These are phyloP conservation scores for Salix brachista DNA, from an alignment of 345 rosid species.

Conservation along the genomic window DNA sequence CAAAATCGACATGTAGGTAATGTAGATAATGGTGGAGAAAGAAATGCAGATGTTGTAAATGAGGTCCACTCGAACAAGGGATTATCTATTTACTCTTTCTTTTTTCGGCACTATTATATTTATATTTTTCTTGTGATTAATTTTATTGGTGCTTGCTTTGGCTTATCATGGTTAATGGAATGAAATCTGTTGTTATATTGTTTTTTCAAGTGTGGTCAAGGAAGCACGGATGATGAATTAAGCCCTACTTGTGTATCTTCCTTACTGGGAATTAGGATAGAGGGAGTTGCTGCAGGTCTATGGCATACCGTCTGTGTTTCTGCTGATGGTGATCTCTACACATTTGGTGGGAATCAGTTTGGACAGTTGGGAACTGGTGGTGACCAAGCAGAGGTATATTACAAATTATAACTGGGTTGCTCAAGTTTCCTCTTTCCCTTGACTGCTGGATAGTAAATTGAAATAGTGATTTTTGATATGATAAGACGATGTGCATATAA, in stretches of 20 bases:
- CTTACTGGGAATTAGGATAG: slow-evolving; percentile 71
- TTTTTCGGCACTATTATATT: slow-evolving; percentile 6
- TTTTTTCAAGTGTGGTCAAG: slow-evolving; percentile 87
- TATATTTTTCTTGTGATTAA: slow-evolving; percentile 3
- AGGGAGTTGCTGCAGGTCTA: slow-evolving; percentile 77
- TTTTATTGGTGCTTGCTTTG: slow-evolving; percentile 2
- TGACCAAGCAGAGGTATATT: slow-evolving; percentile 90
- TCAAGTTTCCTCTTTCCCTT: neutral
- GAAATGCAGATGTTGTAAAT: slow-evolving; percentile 51
- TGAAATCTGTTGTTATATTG: slow-evolving; percentile 14
- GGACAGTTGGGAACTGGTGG: slow-evolving; percentile 95
- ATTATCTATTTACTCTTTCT: slow-evolving; percentile 25
- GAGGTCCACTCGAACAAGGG: slow-evolving; percentile 43
- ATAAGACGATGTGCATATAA: neutral
- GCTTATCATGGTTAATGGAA: neutral
- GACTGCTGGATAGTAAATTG: neutral
- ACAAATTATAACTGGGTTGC: neutral
- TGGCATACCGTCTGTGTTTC: slow-evolving; percentile 96
- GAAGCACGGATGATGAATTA: slow-evolving; percentile 88
- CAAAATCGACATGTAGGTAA: slow-evolving; percentile 50
- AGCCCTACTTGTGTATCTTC: slow-evolving; percentile 87
- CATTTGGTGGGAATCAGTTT: slow-evolving; percentile 98
- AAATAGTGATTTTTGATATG: neutral
- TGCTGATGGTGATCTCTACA: slow-evolving; percentile 79
- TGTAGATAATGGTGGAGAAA: slow-evolving; percentile 58